Evolutionary conservation across 192 early-diverging fungal species (phyloP), one percentile per base, ranked within the genome.

Genomic region (Linnemannia hyalina): DNA sequence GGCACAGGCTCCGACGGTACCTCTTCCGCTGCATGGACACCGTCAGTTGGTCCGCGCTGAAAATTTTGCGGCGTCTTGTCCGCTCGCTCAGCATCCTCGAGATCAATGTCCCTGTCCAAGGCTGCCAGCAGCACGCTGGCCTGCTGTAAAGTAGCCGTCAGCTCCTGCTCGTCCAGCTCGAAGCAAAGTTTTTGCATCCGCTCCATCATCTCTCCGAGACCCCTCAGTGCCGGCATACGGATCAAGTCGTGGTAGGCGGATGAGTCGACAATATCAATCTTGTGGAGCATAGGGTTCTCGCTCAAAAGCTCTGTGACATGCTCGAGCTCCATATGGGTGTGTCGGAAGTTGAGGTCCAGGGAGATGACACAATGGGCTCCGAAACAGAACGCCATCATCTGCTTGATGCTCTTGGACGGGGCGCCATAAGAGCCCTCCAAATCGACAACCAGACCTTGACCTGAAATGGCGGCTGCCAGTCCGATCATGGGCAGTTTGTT

Each of bases 401-500:
- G 71, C 52, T 77, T 80, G 54, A 85, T 85, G 54, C 83, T 85
- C 41, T 75, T 75, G 1, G 83, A 80, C 3, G 83, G 83, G 18
- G 83, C 83, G 4, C 83, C 83, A 80, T 85, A 85, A 3, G 83
- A 85, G 1, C 83, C 83, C 49, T 85, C 83, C n/a, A 85, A 74
- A 73, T 85, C 83, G 15, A 85, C 83, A 7, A 76, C 74, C 9
- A 85, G 46, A 42, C 83, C 83, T 68, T 85, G 83, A 65, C 74
- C 78, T 15, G 83, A 80, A 47, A 85, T 80, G 38, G 83, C 74
- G 2, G 83, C 83, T 4, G 83, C 83, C 16, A 85, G 71, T 68
- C 83, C 83, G 38, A 85, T 85, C 83, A 85, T 85, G 0, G 83
- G 83, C 44, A 85, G 26, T 41, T 85, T 85, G 75, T 85, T 85